These are phyloP conservation scores for Coniochaeta sp. DNA, from an alignment of 2,329 filamentous ascomycete species.

Conservation along the genomic window DNA sequence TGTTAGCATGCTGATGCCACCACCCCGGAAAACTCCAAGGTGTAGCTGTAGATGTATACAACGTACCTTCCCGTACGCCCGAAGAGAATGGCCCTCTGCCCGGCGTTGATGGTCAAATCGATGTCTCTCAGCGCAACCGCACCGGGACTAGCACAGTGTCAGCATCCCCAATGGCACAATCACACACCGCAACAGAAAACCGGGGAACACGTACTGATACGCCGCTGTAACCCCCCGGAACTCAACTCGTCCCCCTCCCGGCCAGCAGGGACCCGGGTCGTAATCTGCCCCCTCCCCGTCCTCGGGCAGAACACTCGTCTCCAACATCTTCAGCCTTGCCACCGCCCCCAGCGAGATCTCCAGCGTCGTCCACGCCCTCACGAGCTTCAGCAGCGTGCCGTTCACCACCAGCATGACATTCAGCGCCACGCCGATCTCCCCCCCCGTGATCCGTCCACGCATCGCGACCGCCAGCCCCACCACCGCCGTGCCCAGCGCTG, in stretches of 20 bases:
- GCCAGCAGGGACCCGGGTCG: constrained; percentile 19
- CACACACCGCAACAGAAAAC: not conserved
- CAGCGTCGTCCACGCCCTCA: constrained; percentile 24
- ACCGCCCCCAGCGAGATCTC: constrained; percentile 28
- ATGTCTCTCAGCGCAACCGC: constrained; percentile 17
- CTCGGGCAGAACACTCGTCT: constrained; percentile 13
- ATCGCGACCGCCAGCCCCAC: constrained; percentile 19
- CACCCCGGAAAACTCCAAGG: no score
- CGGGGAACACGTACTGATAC: constrained; percentile 16
- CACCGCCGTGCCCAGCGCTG: constrained; percentile 31
- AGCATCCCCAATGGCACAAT: not conserved
- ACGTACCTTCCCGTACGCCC: constrained; percentile 35
- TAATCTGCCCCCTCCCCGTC: not conserved
- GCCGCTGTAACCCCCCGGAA: constrained; percentile 19
- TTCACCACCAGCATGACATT: constrained; percentile 27
- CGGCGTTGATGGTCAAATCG: constrained; percentile 23
- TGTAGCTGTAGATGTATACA: no score
- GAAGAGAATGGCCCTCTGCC: constrained; percentile 42
- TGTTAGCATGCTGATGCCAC: not conserved
- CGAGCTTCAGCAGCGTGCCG: constrained; percentile 23
- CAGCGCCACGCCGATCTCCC: constrained; percentile 25
- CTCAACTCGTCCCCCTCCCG: constrained; percentile 16
- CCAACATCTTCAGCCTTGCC: constrained; percentile 21
- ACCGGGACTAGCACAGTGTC: not conserved
- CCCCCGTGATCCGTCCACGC: constrained; percentile 14